Evolutionary conservation across 2,329 filamentous ascomycete genomes (phyloP).

Genomic region (Penicillium olsonii): DNA sequence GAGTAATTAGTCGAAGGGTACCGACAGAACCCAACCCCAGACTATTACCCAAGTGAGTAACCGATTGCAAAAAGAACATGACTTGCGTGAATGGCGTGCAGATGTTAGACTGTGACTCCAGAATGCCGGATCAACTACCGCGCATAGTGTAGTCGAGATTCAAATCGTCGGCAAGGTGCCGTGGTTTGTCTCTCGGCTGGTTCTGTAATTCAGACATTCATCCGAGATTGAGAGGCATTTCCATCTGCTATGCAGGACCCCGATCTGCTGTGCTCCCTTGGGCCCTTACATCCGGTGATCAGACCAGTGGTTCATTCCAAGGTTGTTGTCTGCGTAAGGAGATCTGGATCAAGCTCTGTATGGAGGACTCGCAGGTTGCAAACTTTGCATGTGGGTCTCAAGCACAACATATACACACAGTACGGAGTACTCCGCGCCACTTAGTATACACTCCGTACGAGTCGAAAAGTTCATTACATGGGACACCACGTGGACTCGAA

Average conservation of each 20-base stretch:
- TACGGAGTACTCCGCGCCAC: too few species aligned
- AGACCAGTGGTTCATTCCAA: slow-evolving; percentile 24
- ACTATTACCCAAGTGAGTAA: slow-evolving; percentile 4
- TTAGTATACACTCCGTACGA: too few species aligned
- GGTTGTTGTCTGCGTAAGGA: too few species aligned
- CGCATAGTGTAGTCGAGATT: background rate
- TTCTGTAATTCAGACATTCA: background rate
- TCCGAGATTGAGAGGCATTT: too few species aligned
- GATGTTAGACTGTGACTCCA: background rate
- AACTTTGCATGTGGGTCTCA: background rate
- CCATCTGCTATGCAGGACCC: background rate
- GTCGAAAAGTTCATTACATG: too few species aligned
- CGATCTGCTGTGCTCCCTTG: slow-evolving; percentile 4
- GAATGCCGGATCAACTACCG: slow-evolving; percentile 1
- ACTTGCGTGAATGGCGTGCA: slow-evolving; percentile 2
- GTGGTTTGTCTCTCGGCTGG: background rate
- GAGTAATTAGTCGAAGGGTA: background rate
- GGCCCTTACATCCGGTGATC: slow-evolving; percentile 21
- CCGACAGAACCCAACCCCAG: background rate
- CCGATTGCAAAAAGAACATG: background rate
- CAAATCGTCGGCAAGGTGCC: slow-evolving; percentile 5
- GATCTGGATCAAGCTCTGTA: slow-evolving; percentile 3
- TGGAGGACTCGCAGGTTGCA: too few species aligned
- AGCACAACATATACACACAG: too few species aligned
- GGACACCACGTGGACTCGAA: slow-evolving; percentile 2